Evolutionary conservation across 176 grass and related monocot species (phyloP).

Genomic region (Oropetium thomaeum): DNA sequence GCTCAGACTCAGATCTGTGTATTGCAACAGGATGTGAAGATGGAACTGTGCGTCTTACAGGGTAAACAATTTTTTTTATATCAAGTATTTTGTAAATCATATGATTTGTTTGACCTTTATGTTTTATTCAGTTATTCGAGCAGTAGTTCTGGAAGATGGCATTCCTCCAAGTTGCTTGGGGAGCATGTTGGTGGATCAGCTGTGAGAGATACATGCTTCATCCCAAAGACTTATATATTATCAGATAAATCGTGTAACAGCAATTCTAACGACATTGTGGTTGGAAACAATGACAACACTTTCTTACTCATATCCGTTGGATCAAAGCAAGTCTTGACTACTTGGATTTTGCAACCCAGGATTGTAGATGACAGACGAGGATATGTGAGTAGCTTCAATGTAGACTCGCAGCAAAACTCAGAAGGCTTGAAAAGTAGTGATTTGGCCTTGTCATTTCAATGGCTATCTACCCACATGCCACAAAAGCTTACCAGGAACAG

Average conservation of each 20-base stretch:
- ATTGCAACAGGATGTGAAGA: constrained; percentile 94
- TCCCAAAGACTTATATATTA: constrained; percentile 47
- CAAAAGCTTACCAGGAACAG: constrained; percentile 44
- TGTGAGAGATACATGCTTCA: constrained; percentile 82
- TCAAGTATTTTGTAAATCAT: background rate
- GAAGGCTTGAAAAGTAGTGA: constrained; percentile 21
- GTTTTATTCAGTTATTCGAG: constrained; percentile 53
- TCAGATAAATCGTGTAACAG: constrained; percentile 29
- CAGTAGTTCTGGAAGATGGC: constrained; percentile 60
- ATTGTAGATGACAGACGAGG: background rate
- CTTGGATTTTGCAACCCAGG: constrained; percentile 73
- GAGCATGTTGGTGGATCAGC: constrained; percentile 97
- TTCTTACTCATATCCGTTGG: constrained; percentile 88
- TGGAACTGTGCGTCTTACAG: constrained; percentile 82
- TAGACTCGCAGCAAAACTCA: constrained; percentile 27
- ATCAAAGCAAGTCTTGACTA: constrained; percentile 91
- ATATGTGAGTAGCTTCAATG: constrained; percentile 14
- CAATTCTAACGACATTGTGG: constrained; percentile 6
- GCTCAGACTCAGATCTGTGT: constrained; percentile 32
- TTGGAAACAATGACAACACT: constrained; percentile 31
- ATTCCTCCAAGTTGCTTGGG: constrained; percentile 76
- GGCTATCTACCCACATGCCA: constrained; percentile 86
- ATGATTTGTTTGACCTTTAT: constrained; percentile 22
- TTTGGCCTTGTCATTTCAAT: constrained; percentile 64
- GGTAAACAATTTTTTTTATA: constrained; percentile 47